A percentile compares a stretch with the other conserved stretches of the same genome.
These are phyloP conservation scores for Cladosporium phlei DNA, from an alignment of 2,329 filamentous ascomycete species.

Conservation along the genomic window DNA sequence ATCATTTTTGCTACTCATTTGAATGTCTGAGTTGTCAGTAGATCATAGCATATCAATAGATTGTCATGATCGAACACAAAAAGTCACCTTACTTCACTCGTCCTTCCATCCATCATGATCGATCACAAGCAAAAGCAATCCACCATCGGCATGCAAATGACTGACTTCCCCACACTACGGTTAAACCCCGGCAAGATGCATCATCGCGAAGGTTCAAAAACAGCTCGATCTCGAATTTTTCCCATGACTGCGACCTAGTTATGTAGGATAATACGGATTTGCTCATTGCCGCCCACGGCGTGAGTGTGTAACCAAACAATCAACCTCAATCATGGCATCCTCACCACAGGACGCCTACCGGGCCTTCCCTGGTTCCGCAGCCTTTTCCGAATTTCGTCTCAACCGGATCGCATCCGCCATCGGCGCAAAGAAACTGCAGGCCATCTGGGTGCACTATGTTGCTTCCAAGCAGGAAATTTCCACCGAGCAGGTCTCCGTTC, in stretches of 20 bases:
- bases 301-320: conserved; percentile 5
- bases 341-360: conserved; percentile 33
- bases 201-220: conserved; percentile 2
- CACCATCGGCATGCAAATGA: not conserved
- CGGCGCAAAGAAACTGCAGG: conserved; percentile 44
- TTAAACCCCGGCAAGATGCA: conserved; percentile 1
- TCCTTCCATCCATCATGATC: too few species aligned
- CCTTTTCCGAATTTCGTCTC: conserved; percentile 51
- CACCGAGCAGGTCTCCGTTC: conserved; percentile 44
- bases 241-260: conserved; percentile 10
- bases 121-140: too few species aligned
- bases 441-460: conserved; percentile 50
- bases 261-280: conserved; percentile 12
- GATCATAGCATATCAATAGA: too few species aligned
- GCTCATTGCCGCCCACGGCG: conserved; percentile 11
- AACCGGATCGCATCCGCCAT: conserved; percentile 42
- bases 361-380: conserved; percentile 49
- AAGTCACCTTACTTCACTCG: too few species aligned
- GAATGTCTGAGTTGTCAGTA: too few species aligned
- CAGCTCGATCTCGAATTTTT: conserved; percentile 5
- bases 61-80: not conserved
- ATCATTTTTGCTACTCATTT: too few species aligned
- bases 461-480: conserved; percentile 39
- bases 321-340: conserved; percentile 15
- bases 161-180: conserved; percentile 7